Evolutionary conservation across 163 green algal species (phyloP).

Genomic region (Trebouxiophyceae sp.): DNA sequence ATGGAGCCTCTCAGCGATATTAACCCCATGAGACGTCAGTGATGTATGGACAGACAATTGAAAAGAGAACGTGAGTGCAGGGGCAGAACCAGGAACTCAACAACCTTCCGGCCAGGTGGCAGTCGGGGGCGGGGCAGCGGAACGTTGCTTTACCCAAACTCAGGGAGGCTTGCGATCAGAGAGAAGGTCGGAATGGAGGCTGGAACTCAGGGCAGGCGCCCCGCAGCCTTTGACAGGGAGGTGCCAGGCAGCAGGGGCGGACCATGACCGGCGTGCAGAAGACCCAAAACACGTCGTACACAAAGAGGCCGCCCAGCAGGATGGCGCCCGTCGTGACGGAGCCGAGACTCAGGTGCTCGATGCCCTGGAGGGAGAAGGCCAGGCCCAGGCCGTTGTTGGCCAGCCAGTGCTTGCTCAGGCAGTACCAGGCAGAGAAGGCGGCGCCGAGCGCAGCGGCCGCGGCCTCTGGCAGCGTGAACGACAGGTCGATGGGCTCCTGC

Average conservation of each 20-base stretch:
- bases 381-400: constrained; percentile 94
- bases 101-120: no score
- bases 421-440: constrained; percentile 78
- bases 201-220: no score
- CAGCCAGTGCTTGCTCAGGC: constrained; percentile 82
- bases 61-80: no score
- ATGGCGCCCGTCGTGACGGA: constrained; percentile 62
- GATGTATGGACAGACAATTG: no score
- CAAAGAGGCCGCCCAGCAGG: constrained; percentile 84
- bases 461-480: constrained; percentile 42
- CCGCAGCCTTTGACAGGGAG: no score
- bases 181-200: no score
- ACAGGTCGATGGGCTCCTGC: constrained; percentile 25
- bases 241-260: background rate
- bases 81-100: no score
- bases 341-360: constrained; percentile 84
- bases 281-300: constrained; percentile 99
- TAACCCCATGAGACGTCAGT: no score
- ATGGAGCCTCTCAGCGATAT: no score
- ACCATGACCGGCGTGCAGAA: constrained; percentile 97
- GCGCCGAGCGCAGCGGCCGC: constrained; percentile 31
- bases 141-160: no score
- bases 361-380: constrained; percentile 77
- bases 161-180: no score
- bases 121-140: no score